Evolutionary conservation across 306 rosid species (phyloP), one percentile per base, ranked within the genome.

Genomic region (Rosa multiflora): DNA sequence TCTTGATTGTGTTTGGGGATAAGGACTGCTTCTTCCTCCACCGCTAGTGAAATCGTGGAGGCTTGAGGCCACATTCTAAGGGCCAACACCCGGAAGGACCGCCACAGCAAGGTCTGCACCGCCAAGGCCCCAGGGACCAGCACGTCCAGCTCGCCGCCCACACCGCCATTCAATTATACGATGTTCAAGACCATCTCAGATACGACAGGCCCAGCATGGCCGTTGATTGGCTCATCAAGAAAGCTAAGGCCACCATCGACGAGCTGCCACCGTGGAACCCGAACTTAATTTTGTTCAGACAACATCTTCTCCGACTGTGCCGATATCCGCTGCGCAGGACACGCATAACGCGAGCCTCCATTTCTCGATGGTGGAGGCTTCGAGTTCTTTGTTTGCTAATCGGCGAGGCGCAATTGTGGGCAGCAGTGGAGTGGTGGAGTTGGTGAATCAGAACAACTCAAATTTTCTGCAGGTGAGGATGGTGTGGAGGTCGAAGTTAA

Each of bases 191-290:
- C 85, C 90, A 97, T 0, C 80, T 93, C 14, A 97, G 98, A 84
- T 93, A 85, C 81, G 98, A 93, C 85, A 87, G 98, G 2, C 98
- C 98, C 80, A 93, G 94, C 69, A 93, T 91, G 62, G 98, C 97
- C 69, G 93, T 93, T 49, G 98, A 93, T 67, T 93, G 98, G 98
- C 98, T 93, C 73, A 93, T 93, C 79, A 92, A 89, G 37, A 94
- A 92, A 72, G 98, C 98, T 44, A 92, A 92, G 12, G 43, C 87
- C 15, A 87, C 97, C 85, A 94, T 94, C 8, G 92, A 87, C 0
- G 85, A 91, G 87, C 94, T 94, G 5, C 98, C 98, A 0, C 83
- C 93, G 3, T 92, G 97, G 97, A 75, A 86, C 46, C 98, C 97
- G 10, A 73, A 77, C 14, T 40, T 83, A 8, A 17, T 18, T 29